Evolutionary conservation across 495 filamentous ascomycete genomes (phyloP), one percentile per base, ranked within the genome.

Genomic region (Penicillium paradoxum): DNA sequence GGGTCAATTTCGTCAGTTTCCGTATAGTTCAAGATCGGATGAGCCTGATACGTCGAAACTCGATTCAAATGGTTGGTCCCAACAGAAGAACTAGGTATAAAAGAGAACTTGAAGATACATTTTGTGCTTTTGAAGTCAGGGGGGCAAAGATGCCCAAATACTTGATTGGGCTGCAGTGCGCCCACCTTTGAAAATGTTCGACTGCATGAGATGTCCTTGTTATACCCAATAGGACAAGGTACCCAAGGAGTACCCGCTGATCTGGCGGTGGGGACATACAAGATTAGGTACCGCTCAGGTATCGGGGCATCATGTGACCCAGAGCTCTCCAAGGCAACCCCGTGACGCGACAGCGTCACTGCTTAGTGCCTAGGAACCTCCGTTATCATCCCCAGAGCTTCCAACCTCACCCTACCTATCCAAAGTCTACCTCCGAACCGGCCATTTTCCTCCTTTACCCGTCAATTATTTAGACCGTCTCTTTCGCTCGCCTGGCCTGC

Each of bases 341-440:
- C 59, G 59, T 65, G 62, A 65, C 62, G 62, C 62, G 49, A 51
- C 49, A 43, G 46, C 46, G 46, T 51, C 49, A 51, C 49, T 51
- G 49, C 37, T 42, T 34, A 42, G 49, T 25, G 38, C 24, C 41
- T 44, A 29, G 24, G 41, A 44, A 44, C 41, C 41, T 44, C 27
- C 36, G 34, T 49, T 49, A 63, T 49, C 56, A 42, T 53, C 43
- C 47, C 40, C 52, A 39, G 56, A 59, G 55, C 58, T 64, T 36
- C 53, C 59, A 50, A 50, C 58, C 56, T 59, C 62, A 49, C 45
- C 21, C 25, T 45, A 37, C 24, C 22, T 25, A 38, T 37, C 51
- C 45, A 9, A 36, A 38, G 14, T 55, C n/a, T 47, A 33, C 41
- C 34, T 49, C 33, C 27, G 19, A 18, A 15, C 41, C 25, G 41